These are phyloP conservation scores for Aspergillus diversus DNA, from an alignment of 495 filamentous ascomycete genomes.

Conservation along the genomic window DNA sequence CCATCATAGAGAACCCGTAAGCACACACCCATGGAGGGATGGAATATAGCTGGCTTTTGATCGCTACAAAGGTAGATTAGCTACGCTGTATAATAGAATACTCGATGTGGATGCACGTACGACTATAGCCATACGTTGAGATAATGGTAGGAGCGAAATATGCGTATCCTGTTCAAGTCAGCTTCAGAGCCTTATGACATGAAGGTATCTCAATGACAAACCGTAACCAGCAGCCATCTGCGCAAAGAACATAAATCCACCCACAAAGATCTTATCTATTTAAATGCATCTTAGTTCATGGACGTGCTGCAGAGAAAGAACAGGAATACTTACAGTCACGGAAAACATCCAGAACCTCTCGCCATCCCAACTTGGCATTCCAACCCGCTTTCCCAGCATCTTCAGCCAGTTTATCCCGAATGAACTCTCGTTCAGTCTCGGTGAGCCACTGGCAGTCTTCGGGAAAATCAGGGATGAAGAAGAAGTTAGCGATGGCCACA, in stretches of 20 bases:
- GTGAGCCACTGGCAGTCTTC: constrained; percentile 60
- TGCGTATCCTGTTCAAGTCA: constrained; percentile 64
- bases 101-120: constrained; percentile 24
- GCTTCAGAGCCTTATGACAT: constrained; percentile 25
- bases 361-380: constrained; percentile 61
- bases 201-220: constrained; percentile 51
- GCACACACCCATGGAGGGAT: constrained; percentile 83
- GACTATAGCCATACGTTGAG: constrained; percentile 60
- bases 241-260: constrained; percentile 82
- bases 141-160: constrained; percentile 83
- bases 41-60: constrained; percentile 75
- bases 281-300: too few relatives aligned
- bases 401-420: constrained; percentile 69
- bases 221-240: constrained; percentile 81
- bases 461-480: constrained; percentile 76
- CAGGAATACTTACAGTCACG: constrained; percentile 56
- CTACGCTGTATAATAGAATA: not conserved
- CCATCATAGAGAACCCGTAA: constrained; percentile 71
- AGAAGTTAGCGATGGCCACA: constrained; percentile 71
- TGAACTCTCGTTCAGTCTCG: constrained; percentile 71
- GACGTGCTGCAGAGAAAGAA: not conserved
- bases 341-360: constrained; percentile 73
- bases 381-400: constrained; percentile 76
- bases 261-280: constrained; percentile 66
- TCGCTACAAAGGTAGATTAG: constrained; percentile 37